Evolutionary conservation across 2,329 filamentous ascomycete genomes (phyloP).

Genomic region (Talaromyces funiculosus): DNA sequence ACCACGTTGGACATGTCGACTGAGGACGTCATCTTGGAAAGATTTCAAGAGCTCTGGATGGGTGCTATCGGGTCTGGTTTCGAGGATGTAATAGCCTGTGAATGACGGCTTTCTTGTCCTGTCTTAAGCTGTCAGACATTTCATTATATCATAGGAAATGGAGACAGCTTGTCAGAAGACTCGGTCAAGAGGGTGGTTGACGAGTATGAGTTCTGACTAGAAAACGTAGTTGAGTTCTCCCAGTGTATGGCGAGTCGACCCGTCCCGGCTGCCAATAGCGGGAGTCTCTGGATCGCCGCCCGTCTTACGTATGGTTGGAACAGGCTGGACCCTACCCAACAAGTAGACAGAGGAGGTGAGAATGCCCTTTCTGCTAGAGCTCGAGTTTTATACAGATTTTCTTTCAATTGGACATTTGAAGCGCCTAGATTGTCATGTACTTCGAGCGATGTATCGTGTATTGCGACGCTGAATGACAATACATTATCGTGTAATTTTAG

Average conservation of each 20-base stretch:
- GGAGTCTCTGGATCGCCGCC: slow-evolving; percentile 6
- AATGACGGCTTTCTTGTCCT: neutral
- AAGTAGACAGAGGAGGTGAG: too few species aligned
- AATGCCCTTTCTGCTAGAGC: neutral
- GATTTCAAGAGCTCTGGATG: neutral
- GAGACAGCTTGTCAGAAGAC: neutral
- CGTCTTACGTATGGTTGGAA: neutral
- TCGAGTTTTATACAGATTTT: neutral
- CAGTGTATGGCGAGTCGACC: neutral
- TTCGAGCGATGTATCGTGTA: neutral
- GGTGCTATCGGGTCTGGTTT: neutral
- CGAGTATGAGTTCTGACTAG: neutral
- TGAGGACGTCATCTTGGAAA: slow-evolving; percentile 31
- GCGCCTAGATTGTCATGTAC: neutral
- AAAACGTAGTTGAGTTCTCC: slow-evolving; percentile 4
- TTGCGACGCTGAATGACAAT: neutral
- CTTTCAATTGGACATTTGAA: neutral
- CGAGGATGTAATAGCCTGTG: neutral
- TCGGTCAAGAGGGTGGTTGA: neutral
- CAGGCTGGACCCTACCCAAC: neutral
- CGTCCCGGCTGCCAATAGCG: slow-evolving; percentile 9
- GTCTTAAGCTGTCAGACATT: slow-evolving; percentile 2
- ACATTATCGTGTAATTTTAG: neutral
- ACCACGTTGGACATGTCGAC: slow-evolving; percentile 39
- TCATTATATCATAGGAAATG: neutral